phyloP scores from a whole-genome alignment of 208 protist species.

The Tritrichomonas foetus region DNA sequence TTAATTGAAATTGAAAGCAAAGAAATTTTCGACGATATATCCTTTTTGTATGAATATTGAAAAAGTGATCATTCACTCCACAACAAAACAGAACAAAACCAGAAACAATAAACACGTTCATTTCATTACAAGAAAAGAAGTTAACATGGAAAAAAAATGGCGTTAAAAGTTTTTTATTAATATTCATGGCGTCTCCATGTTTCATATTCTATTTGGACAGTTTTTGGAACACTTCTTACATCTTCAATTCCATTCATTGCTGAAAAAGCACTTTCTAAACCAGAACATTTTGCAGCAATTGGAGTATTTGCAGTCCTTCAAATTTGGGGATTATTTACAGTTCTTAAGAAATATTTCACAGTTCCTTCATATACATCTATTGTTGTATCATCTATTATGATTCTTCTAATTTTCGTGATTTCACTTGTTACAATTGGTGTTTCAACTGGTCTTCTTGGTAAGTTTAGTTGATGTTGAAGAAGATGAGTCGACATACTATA shows the following conservation, averaged over 20 bases:
- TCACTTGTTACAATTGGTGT: background rate
- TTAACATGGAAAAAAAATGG: no score
- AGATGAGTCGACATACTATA: no score
- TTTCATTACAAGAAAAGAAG: no score
- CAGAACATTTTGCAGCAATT: slow-evolving; percentile 82
- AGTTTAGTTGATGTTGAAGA: no score
- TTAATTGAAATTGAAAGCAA: no score
- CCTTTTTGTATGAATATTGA: no score
- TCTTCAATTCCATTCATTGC: slow-evolving; percentile 81
- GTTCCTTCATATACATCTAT: background rate
- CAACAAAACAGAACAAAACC: no score
- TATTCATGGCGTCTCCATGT: slow-evolving; percentile 76
- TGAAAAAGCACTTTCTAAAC: slow-evolving; percentile 78
- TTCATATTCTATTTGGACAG: slow-evolving; percentile 83
- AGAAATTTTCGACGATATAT: no score
- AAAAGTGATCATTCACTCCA: no score
- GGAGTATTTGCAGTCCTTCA: slow-evolving; percentile 72
- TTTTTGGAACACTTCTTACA: slow-evolving; percentile 79
- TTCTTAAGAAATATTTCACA: background rate
- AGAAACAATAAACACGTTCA: no score
- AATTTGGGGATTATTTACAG: slow-evolving; percentile 48
- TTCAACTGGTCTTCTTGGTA: background rate
- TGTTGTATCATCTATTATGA: background rate
- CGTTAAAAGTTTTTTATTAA: no score
- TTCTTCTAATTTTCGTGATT: background rate